phyloP scores from a whole-genome alignment of 768 basidiomycete genomes.

The Russula earlei region DNA sequence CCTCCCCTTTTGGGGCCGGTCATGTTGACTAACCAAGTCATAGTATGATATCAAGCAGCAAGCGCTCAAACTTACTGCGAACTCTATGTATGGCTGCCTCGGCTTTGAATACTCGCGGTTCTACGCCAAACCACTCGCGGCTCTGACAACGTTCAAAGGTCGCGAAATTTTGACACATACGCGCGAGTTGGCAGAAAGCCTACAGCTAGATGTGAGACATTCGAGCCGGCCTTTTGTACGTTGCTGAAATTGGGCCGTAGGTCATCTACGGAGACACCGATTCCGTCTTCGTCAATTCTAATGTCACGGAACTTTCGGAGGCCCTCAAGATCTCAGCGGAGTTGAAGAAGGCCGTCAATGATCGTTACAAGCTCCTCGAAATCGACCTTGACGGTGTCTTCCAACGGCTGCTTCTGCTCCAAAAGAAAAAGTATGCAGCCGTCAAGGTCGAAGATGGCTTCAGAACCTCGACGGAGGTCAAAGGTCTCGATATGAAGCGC shows the following conservation, averaged over 20 bases:
- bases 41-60: slow-evolving; percentile 97
- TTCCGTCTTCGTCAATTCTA: slow-evolving; percentile 97
- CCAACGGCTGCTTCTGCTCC: slow-evolving; percentile 81
- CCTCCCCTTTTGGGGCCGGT: background rate
- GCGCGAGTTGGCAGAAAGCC: slow-evolving; percentile 80
- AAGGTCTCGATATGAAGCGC: slow-evolving; percentile 98
- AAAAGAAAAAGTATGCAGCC: slow-evolving; percentile 99
- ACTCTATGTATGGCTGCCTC: slow-evolving; percentile 99
- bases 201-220: slow-evolving; percentile 68
- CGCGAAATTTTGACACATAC: slow-evolving; percentile 95
- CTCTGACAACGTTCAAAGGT: slow-evolving; percentile 95
- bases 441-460: slow-evolving; percentile 85
- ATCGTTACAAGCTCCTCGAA: slow-evolving; percentile 89
- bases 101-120: slow-evolving; percentile 96
- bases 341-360: slow-evolving; percentile 95
- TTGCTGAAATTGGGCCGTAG: slow-evolving; percentile 32
- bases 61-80: slow-evolving; percentile 94
- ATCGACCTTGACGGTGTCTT: slow-evolving; percentile 95
- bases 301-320: slow-evolving; percentile 77
- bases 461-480: slow-evolving; percentile 76
- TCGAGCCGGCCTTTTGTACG: background rate
- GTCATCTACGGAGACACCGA: slow-evolving; percentile 99
- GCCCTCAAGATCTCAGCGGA: slow-evolving; percentile 85
- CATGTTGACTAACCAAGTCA: background rate
- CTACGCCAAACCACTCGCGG: slow-evolving; percentile 93